These are phyloP conservation scores for Scutellaria baicalensis DNA, from an alignment of 257 asterid species.

Conservation along the genomic window DNA sequence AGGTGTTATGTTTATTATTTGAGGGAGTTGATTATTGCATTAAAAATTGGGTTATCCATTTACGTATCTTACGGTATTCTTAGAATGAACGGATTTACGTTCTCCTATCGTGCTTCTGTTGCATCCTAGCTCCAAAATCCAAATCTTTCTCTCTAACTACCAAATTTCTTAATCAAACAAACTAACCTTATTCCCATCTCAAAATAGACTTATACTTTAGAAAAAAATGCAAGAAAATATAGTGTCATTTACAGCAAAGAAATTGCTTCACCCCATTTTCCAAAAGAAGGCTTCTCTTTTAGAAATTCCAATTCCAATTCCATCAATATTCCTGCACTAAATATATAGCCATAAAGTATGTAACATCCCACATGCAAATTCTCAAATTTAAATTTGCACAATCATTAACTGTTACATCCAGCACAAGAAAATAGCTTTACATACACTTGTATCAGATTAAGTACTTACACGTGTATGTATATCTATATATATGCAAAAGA, in stretches of 20 bases:
- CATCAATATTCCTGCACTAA: conserved; percentile 23
- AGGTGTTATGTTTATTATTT: too few species aligned
- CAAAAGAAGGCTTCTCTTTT: conserved; percentile 20
- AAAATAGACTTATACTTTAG: conserved; percentile 5
- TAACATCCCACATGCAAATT: conserved; percentile 35
- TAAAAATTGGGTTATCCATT: too few species aligned
- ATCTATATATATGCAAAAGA: too few species aligned
- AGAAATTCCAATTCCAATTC: conserved; percentile 21
- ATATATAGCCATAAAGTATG: conserved; percentile 21
- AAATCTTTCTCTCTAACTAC: too few species aligned
- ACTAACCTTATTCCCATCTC: neutral
- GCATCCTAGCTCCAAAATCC: too few species aligned
- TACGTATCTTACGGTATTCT: too few species aligned
- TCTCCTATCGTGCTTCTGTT: too few species aligned
- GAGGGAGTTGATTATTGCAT: too few species aligned
- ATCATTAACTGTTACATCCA: conserved; percentile 22
- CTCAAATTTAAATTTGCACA: conserved; percentile 13
- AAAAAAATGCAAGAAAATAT: conserved; percentile 17
- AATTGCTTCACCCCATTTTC: conserved; percentile 26
- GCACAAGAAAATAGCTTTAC: neutral
- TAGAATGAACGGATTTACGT: too few species aligned
- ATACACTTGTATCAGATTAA: neutral
- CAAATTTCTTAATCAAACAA: too few species aligned
- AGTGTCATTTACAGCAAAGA: conserved; percentile 22
- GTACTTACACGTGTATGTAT: conserved; percentile 12